phyloP scores from a whole-genome alignment of 1,284 basidiomycete species.

The Rhodotorula sp. region DNA sequence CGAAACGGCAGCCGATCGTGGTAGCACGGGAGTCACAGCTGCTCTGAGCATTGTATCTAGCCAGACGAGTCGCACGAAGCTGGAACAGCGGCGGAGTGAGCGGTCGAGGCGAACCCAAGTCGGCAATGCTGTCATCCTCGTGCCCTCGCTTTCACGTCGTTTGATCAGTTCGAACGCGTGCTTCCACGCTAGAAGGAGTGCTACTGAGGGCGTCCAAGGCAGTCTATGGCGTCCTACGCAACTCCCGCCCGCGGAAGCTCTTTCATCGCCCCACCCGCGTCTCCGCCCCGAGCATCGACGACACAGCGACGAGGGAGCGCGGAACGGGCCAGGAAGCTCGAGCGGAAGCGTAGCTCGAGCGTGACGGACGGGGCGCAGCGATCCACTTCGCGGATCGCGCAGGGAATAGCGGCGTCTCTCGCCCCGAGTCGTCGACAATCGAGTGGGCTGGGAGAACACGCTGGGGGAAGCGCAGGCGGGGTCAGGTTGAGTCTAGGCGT shows the following conservation, averaged over 20 bases:
- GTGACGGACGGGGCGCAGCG: neutral
- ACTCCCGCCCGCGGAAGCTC: neutral
- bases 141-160: no score
- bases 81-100: no score
- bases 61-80: no score
- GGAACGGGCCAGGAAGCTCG: neutral
- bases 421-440: constrained; percentile 9
- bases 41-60: no score
- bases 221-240: no score
- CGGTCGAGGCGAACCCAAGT: no score
- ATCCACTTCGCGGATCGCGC: neutral
- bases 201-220: no score
- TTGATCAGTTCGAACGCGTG: no score
- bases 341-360: constrained; percentile 3
- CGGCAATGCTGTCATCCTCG: no score
- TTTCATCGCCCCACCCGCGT: neutral
- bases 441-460: neutral
- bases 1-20: no score
- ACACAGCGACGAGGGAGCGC: neutral
- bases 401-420: neutral
- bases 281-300: neutral
- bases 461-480: neutral
- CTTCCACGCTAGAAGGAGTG: no score
- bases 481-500: neutral
- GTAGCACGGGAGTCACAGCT: no score